Base-by-base conservation (phyloP, 2,329 filamentous ascomycete genomes). In the Tolypocladium sp. region DNA sequence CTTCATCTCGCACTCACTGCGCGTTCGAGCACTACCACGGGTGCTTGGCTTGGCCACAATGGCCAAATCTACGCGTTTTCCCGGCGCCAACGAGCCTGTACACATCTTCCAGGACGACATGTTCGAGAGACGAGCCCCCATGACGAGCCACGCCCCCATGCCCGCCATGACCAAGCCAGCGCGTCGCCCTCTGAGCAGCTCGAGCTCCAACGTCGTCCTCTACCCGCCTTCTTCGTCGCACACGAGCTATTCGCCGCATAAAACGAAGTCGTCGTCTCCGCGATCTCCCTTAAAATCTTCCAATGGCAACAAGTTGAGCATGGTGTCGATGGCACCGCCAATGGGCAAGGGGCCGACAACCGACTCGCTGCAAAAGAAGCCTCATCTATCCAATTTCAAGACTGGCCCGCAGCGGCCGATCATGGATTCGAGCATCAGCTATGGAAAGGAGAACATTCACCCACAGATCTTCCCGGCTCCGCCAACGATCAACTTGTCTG, bases 281-380 rank as follows among this genome's bases (percentile, higher is more conserved):
- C 80, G 80, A 63, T 82, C 81, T 66, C 83, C 82, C 63, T 81
- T 87, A n/a, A 73, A 74, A 65, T 81, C 64, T 1, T 66, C 76
- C 20, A 73, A 77, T 56, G 80, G 79, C 72, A 85, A 79, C 69
- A 84, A 83, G 67, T 77, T 94, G 63, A 87, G 88, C 69, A 81
- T 85, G 65, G 78, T 89, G 61, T 77, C 82, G 49, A 87, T 91
- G 76, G 82, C 85, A 55, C 88, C 87, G 38, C 88, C 89, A 2
- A 72, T 76, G 58, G 76, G 77, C 62, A 76, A 79, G 59, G 71
- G 71, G 25, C 81, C 81, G 66, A 74, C 74, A 41, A 89, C 87
- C 41, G 88, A 90, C 72, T 89, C 86, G 35, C 82, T 87, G 58
- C 77, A 83, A 67, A 91, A 91, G 79, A 88, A 84, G 63, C 82